Conservation (phyloP, 371 early-diverging fungal species). For the Mucor indicus region DNA sequence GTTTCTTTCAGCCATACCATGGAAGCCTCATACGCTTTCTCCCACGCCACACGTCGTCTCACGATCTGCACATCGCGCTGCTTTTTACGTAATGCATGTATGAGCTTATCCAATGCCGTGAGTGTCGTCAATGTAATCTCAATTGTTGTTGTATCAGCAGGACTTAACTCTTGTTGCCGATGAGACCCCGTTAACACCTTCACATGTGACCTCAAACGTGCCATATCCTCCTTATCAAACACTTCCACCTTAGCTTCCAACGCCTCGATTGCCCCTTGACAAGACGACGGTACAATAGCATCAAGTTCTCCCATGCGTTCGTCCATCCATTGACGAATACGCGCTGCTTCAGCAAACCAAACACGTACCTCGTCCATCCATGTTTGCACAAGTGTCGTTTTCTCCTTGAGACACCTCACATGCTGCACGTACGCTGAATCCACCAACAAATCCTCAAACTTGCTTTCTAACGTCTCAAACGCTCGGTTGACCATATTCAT, state of each 20-base stretch:
- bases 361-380: slow-evolving; percentile 52
- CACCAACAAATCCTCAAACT: slow-evolving; percentile 25
- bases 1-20: slow-evolving; percentile 32
- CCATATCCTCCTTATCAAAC: slow-evolving; percentile 52
- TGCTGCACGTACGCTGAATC: slow-evolving; percentile 21
- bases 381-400: slow-evolving; percentile 28
- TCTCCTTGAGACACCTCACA: slow-evolving; percentile 27
- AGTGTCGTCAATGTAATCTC: slow-evolving; percentile 51
- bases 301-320: slow-evolving; percentile 35
- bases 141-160: slow-evolving; percentile 55
- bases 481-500: slow-evolving; percentile 24
- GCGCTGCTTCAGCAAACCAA: slow-evolving; percentile 45
- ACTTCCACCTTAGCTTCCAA: slow-evolving; percentile 44
- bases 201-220: slow-evolving; percentile 50
- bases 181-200: slow-evolving; percentile 41
- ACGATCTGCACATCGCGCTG: slow-evolving; percentile 36
- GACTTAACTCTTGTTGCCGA: slow-evolving; percentile 43
- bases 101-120: slow-evolving; percentile 38
- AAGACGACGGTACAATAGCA: slow-evolving; percentile 25
- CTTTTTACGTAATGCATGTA: slow-evolving; percentile 31
- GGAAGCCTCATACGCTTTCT: slow-evolving; percentile 31
- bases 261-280: slow-evolving; percentile 30
- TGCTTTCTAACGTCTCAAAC: slow-evolving; percentile 20
- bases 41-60: slow-evolving; percentile 44
- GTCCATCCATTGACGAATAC: slow-evolving; percentile 42